phyloP scores from a whole-genome alignment of 768 basidiomycete species.

The Serendipita sp. region DNA sequence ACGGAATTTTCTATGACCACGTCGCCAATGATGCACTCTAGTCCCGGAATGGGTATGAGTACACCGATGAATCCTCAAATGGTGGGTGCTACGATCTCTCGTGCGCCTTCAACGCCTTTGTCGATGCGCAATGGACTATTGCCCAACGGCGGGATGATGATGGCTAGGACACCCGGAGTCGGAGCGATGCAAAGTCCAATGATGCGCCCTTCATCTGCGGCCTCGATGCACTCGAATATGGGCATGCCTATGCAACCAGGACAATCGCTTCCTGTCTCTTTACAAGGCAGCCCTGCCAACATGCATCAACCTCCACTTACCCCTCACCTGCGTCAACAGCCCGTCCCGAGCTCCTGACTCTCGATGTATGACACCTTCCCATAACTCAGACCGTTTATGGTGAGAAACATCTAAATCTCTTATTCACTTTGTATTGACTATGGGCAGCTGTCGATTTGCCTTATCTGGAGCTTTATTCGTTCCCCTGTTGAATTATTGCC shows the following conservation, averaged over 20 bases:
- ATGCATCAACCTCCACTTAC: not conserved
- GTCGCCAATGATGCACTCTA: not conserved
- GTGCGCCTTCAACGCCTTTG: slow-evolving; percentile 1
- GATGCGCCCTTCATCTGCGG: slow-evolving; percentile 2
- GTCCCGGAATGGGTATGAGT: not conserved
- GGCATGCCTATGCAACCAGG: not conserved
- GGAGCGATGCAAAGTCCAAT: slow-evolving; percentile 2
- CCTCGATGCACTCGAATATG: slow-evolving; percentile 4
- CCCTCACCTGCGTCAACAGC: not conserved
- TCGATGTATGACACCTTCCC: not conserved
- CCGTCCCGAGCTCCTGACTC: not conserved
- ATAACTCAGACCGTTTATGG: not conserved
- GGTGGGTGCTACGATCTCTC: not conserved
- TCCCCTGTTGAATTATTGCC: not conserved
- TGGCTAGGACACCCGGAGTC: not conserved
- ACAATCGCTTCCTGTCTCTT: not conserved
- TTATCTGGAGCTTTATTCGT: not conserved
- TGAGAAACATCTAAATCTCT: not conserved
- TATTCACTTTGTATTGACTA: not conserved
- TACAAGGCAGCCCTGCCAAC: not conserved
- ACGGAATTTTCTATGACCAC: not conserved
- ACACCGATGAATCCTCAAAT: not conserved
- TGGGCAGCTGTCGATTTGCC: not conserved
- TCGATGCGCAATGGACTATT: not conserved
- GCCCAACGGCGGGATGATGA: not conserved